Base-by-base conservation (phyloP, 2,329 filamentous ascomycete species). In the Fusarium devonianum region DNA sequence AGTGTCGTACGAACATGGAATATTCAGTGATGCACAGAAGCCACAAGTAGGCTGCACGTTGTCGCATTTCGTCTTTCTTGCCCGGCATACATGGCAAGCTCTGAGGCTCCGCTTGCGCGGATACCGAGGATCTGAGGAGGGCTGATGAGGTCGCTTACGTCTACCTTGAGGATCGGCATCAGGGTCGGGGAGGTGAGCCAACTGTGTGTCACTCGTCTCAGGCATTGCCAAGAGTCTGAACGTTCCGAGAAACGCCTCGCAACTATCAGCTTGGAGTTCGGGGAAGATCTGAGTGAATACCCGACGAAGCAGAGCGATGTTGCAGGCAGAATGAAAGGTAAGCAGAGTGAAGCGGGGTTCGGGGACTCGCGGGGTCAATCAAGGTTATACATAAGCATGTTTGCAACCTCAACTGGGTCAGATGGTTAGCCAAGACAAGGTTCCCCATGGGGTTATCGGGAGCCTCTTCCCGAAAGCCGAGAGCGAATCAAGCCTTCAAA, bases 51-150 rank as follows among this genome's bases (percentile, higher is more conserved):
- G 71, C 29, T 68, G 67, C 7, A 64, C 62, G 43, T 73, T 73
- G 45, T 73, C 71, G 53, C 71, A 73, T 40, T 73, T 73, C 16
- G 69, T 73, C 51, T 71, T 70, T 8, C 71, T 56, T 5, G 65
- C 64, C 2, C 71, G 68, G 58, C 71, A 73, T 2, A 70, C 66
- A 44, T 71, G 65, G 22, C 71, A 73, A 4, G 71, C 71, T 17
- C 61, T 66, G 7, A 70, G 53, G 21, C 69, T 70, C 14, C 70
- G 62, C 48, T 71, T 72, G 10, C 71, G 54, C 9, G 63, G 63
- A 33, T 65, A 66, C 7, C 53, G 53, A 4, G 49, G 19, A 38
- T 65, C 63, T 5, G 60, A 59, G 6, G 48, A 12, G 5, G 52
- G 41, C 28, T 51, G 52, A 10, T 47, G 44, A 29, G 60, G 17